phyloP scores from a whole-genome alignment of 2,329 filamentous ascomycete genomes.

The Fusarium brevicatenulatum region DNA sequence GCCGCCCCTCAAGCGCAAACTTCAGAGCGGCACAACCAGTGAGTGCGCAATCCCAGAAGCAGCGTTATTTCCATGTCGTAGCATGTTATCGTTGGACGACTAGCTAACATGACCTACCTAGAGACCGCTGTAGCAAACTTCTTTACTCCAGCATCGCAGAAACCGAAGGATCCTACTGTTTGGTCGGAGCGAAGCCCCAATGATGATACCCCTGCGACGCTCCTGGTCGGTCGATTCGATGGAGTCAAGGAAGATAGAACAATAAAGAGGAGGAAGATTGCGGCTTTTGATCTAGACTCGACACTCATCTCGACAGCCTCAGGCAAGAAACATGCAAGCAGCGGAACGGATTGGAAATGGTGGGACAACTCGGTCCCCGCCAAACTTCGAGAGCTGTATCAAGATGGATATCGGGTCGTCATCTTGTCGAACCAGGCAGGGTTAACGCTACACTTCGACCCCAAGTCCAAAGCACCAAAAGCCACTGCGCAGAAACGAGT shows the following conservation, averaged over 20 bases:
- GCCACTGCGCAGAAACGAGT: slow-evolving; percentile 69
- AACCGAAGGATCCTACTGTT: slow-evolving; percentile 76
- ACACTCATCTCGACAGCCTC: slow-evolving; percentile 85
- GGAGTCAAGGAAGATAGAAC: slow-evolving; percentile 55
- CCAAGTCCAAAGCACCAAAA: slow-evolving; percentile 74
- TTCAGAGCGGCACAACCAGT: slow-evolving; percentile 64
- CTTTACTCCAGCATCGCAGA: slow-evolving; percentile 88
- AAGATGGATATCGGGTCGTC: slow-evolving; percentile 77
- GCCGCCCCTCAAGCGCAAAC: slow-evolving; percentile 62
- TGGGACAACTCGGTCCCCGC: slow-evolving; percentile 79
- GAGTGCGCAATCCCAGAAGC: slow-evolving; percentile 26
- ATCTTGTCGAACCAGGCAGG: slow-evolving; percentile 92
- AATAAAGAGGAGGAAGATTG: slow-evolving; percentile 64
- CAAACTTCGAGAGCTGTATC: slow-evolving; percentile 72
- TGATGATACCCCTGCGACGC: slow-evolving; percentile 61
- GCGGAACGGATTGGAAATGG: slow-evolving; percentile 91
- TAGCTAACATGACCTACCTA: slow-evolving; percentile 48
- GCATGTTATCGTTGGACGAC: neutral
- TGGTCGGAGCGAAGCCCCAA: slow-evolving; percentile 75
- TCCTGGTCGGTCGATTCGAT: slow-evolving; percentile 80
- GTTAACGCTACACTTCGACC: slow-evolving; percentile 76
- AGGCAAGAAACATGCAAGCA: slow-evolving; percentile 79
- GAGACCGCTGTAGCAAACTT: slow-evolving; percentile 81
- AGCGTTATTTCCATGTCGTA: neutral
- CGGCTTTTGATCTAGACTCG: slow-evolving; percentile 83